Evolutionary conservation across 2,329 filamentous ascomycete species (phyloP).

Genomic region (Hymenoscyphus linearis): DNA sequence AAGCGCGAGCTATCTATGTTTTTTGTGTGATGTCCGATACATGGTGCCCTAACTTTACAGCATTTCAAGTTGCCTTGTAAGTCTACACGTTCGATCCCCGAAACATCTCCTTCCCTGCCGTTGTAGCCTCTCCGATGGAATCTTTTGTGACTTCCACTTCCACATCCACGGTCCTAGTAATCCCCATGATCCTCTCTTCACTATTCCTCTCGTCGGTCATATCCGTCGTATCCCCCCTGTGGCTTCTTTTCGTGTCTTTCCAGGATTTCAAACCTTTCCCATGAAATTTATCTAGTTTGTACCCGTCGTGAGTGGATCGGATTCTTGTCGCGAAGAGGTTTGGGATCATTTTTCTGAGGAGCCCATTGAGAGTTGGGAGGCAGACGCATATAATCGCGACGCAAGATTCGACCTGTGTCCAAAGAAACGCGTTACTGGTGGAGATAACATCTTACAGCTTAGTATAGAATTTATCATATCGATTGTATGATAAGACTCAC

Average conservation of each 20-base stretch:
- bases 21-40: no score
- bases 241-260: neutral
- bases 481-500: neutral
- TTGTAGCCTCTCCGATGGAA: neutral
- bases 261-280: neutral
- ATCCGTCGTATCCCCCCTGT: neutral
- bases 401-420: slow-evolving; percentile 17
- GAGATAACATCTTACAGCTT: slow-evolving; percentile 6
- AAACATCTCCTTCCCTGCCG: neutral
- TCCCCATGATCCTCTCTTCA: slow-evolving; percentile 15
- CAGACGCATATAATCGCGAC: slow-evolving; percentile 17
- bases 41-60: no score
- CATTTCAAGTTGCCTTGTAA: neutral
- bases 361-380: slow-evolving; percentile 13
- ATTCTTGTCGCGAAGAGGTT: neutral
- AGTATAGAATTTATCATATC: neutral
- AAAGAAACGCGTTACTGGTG: slow-evolving; percentile 14
- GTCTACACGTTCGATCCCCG: neutral
- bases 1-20: no score
- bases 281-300: neutral
- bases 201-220: neutral
- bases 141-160: neutral
- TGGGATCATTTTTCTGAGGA: slow-evolving; percentile 7
- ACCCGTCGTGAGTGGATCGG: neutral
- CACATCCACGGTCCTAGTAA: slow-evolving; percentile 9